A percentile compares a stretch with the other conserved stretches of the same genome.
phyloP scores from a whole-genome alignment of 495 filamentous ascomycete genomes.

The Filosporella fistucella region DNA sequence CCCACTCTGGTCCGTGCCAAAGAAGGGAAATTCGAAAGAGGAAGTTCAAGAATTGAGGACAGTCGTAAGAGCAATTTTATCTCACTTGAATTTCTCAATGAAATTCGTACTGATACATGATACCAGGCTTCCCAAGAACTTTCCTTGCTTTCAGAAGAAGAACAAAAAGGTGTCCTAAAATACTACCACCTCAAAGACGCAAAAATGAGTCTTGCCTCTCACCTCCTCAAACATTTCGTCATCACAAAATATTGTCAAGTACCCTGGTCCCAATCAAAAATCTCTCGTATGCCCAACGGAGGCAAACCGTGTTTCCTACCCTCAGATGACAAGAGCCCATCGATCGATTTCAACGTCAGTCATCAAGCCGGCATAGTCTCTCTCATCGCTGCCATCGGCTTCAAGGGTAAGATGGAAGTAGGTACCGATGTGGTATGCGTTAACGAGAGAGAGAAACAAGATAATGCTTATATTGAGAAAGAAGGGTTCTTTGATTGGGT shows the following conservation, averaged over 20 bases:
- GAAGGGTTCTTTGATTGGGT: slow-evolving; percentile 61
- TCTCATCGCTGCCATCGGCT: slow-evolving; percentile 40
- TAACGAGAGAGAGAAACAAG: slow-evolving; percentile 52
- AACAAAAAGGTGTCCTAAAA: slow-evolving; percentile 43
- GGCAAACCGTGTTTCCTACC: slow-evolving; percentile 55
- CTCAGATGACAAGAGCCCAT: slow-evolving; percentile 12
- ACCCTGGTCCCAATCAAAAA: slow-evolving; percentile 59
- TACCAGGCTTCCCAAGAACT: slow-evolving; percentile 55
- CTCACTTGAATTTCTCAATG: background rate
- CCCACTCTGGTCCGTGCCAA: slow-evolving; percentile 20
- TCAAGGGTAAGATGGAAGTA: slow-evolving; percentile 30
- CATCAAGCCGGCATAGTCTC: slow-evolving; percentile 81
- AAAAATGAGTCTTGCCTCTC: slow-evolving; percentile 66
- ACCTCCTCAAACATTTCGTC: slow-evolving; percentile 74
- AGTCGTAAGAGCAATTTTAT: no score
- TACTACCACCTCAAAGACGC: slow-evolving; percentile 63
- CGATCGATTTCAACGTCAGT: slow-evolving; percentile 79
- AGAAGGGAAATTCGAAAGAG: slow-evolving; percentile 8
- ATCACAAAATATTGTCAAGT: slow-evolving; percentile 57
- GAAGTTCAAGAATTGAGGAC: slow-evolving; percentile 18
- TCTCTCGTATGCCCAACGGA: slow-evolving; percentile 55
- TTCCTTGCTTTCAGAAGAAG: slow-evolving; percentile 45
- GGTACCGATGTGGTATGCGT: slow-evolving; percentile 75
- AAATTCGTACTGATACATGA: background rate
- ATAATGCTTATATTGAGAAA: slow-evolving; percentile 36